phyloP scores from a whole-genome alignment of 768 basidiomycete species.

The Antrodiella citrinella region DNA sequence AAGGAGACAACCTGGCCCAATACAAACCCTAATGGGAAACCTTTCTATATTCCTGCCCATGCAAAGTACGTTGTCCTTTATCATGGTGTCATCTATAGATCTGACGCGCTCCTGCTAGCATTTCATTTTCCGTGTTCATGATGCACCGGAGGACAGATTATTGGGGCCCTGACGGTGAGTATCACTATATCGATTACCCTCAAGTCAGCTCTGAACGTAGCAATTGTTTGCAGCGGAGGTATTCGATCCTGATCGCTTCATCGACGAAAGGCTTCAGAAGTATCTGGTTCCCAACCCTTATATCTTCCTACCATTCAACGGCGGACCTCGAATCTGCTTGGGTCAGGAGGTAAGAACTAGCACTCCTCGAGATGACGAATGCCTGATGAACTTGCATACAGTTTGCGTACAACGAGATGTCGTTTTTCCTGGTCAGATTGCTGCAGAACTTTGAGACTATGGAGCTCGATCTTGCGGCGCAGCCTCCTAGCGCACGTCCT shows the following conservation, averaged over 20 bases:
- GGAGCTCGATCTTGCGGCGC: constrained; percentile 29
- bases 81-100: neutral
- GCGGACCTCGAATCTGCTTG: constrained; percentile 57
- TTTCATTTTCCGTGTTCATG: constrained; percentile 21
- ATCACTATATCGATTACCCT: neutral
- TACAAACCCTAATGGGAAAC: constrained; percentile 17
- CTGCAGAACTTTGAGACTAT: constrained; percentile 40
- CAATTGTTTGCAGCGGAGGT: constrained; percentile 18
- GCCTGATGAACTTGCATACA: constrained; percentile 9
- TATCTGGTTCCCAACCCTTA: constrained; percentile 52
- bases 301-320: constrained; percentile 66
- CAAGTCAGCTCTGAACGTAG: neutral
- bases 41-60: constrained; percentile 20
- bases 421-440: constrained; percentile 45
- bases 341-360: constrained; percentile 37
- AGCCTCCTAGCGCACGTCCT: constrained; percentile 22
- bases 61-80: neutral
- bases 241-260: constrained; percentile 61
- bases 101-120: constrained; percentile 3
- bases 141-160: constrained; percentile 37
- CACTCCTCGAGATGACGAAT: too few species aligned
- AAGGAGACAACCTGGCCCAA: constrained; percentile 17
- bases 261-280: constrained; percentile 47
- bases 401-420: constrained; percentile 51
- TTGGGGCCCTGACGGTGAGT: constrained; percentile 45